These are phyloP conservation scores for Sclerotinia sclerotiorum DNA, from an alignment of 2,329 filamentous ascomycete genomes.

Conservation along the genomic window DNA sequence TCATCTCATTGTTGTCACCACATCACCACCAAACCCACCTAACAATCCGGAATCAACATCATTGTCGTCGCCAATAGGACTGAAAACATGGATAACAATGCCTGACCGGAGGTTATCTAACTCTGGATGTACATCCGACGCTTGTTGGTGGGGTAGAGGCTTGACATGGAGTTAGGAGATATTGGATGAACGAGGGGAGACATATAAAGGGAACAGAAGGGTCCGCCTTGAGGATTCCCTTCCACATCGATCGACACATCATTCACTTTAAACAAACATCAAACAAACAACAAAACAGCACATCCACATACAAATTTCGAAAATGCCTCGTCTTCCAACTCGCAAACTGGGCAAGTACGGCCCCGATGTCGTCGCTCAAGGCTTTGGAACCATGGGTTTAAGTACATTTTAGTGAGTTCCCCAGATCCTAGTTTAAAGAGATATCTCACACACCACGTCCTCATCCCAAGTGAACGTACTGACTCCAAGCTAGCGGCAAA, in stretches of 20 bases:
- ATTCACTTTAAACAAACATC: not conserved
- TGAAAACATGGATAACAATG: constrained; percentile 4
- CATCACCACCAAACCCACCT: constrained; percentile 19
- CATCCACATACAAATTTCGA: not conserved
- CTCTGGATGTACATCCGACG: not conserved
- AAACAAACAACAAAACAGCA: not conserved
- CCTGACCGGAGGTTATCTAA: not conserved
- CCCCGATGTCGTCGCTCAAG: constrained; percentile 33
- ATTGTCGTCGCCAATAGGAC: not conserved
- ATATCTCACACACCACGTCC: no score
- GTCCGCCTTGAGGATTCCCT: not conserved
- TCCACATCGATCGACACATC: not conserved
- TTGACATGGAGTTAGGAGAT: not conserved
- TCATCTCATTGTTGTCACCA: constrained; percentile 12
- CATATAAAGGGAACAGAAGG: constrained; percentile 8
- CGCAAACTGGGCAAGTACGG: constrained; percentile 36
- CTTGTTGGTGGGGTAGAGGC: constrained; percentile 8
- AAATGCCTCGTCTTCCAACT: constrained; percentile 32
- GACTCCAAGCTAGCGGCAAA: constrained; percentile 26
- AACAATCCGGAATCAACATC: not conserved
- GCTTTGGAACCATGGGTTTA: constrained; percentile 35
- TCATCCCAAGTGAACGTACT: not conserved
- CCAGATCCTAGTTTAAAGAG: no score
- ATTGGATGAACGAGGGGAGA: constrained; percentile 4
- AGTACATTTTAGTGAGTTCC: constrained; percentile 22